Conservation (phyloP, 2,329 filamentous ascomycete genomes). For the Botryosphaeria dothidea region DNA sequence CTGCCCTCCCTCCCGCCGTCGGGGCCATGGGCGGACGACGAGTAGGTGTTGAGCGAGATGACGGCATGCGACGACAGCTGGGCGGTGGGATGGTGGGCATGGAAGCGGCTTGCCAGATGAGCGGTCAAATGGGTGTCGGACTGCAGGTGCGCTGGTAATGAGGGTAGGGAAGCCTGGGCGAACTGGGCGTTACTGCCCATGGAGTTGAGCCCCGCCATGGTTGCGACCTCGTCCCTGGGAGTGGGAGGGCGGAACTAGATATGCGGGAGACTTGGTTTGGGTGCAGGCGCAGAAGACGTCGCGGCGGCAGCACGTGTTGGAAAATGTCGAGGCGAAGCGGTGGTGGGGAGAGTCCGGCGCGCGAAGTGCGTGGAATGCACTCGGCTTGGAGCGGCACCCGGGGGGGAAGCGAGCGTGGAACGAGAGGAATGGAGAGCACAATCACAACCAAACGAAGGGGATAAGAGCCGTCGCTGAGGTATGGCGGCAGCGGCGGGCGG, state of each 20-base stretch:
- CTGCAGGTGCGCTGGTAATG: slow-evolving; percentile 80
- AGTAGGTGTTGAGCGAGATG: slow-evolving; percentile 93
- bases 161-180: slow-evolving; percentile 83
- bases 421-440: slow-evolving; percentile 22
- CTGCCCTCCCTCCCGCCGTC: slow-evolving; percentile 92
- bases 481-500: slow-evolving; percentile 25
- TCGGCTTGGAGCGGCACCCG: neutral
- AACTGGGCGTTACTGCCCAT: slow-evolving; percentile 54
- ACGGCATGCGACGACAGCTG: slow-evolving; percentile 88
- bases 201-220: slow-evolving; percentile 60
- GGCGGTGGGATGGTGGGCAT: slow-evolving; percentile 85
- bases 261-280: slow-evolving; percentile 22
- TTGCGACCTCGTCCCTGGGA: slow-evolving; percentile 34
- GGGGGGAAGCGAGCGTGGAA: slow-evolving; percentile 28
- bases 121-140: slow-evolving; percentile 77
- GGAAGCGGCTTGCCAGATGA: slow-evolving; percentile 85
- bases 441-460: slow-evolving; percentile 15
- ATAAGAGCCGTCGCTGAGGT: neutral
- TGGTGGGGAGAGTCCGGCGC: slow-evolving; percentile 6
- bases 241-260: slow-evolving; percentile 23
- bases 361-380: slow-evolving; percentile 6
- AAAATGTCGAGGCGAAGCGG: slow-evolving; percentile 4
- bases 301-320: too few species aligned
- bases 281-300: slow-evolving; percentile 28
- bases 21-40: slow-evolving; percentile 79